These are phyloP conservation scores for Clavulina sp. DNA, from an alignment of 768 basidiomycete genomes.

Conservation along the genomic window DNA sequence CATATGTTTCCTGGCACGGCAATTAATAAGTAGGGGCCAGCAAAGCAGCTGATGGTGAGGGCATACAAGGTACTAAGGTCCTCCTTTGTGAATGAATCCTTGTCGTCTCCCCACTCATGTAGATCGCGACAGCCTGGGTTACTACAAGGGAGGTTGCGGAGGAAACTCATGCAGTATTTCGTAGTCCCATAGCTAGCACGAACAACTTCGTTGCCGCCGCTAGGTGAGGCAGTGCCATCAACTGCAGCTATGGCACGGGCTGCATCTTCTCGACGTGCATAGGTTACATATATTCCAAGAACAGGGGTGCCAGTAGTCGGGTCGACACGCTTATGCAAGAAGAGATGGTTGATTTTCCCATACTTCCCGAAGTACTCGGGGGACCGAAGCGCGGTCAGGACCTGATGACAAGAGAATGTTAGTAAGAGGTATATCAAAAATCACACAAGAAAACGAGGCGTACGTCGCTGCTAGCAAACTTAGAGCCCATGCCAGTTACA, in stretches of 20 bases:
- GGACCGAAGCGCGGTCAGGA: conserved; percentile 81
- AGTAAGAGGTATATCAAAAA: not conserved
- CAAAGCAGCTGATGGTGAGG: conserved; percentile 4
- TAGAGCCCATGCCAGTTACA: conserved; percentile 84
- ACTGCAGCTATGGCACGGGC: conserved; percentile 82
- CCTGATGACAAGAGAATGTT: conserved; percentile 25
- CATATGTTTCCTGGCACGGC: conserved; percentile 62
- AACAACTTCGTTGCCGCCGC: conserved; percentile 75
- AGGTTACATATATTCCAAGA: conserved; percentile 93
- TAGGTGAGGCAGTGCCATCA: conserved; percentile 82
- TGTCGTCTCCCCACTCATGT: conserved; percentile 98
- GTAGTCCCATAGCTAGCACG: conserved; percentile 92
- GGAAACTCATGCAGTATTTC: conserved; percentile 92
- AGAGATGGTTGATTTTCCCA: conserved; percentile 91
- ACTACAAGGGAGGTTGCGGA: conserved; percentile 67
- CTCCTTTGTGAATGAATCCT: conserved; percentile 94
- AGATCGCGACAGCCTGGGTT: conserved; percentile 85
- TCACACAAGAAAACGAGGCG: conserved; percentile 14
- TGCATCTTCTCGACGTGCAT: conserved; percentile 86
- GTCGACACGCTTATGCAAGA: conserved; percentile 75
- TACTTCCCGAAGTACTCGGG: conserved; percentile 98
- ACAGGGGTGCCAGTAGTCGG: conserved; percentile 55
- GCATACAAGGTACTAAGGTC: conserved; percentile 81
- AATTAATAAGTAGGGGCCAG: too few relatives aligned
- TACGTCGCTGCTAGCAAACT: conserved; percentile 94